Evolutionary conservation across 75 land plant species (phyloP), one percentile per base, ranked within the genome.

Genomic region (Chamaecyparis obtusa): DNA sequence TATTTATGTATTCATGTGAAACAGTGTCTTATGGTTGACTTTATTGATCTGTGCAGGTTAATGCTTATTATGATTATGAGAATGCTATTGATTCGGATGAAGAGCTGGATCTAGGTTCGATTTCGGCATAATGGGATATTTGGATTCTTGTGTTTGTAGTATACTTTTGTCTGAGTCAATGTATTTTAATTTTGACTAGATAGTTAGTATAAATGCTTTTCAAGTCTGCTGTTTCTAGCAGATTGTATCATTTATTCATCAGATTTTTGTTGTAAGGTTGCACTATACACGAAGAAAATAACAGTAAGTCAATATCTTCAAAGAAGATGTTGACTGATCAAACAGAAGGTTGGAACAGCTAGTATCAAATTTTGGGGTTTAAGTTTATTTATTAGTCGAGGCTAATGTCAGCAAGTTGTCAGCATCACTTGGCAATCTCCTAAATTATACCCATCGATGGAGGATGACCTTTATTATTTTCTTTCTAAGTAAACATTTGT

Each of bases 51-150:
- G 85, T 90, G 83, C 94, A 96, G 98, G 98, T 84, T 3, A 90
- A 92, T 85, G 86, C 99, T 2, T 97, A 93, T 60, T 97, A 96
- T 87, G 98, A 97, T 84, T 96, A 72, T 90, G 94, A 93, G 82
- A 89, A 95, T 75, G 95, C 88, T 17, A 89, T 96, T 4, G 99
- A 97, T 81, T 97, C 99, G 0, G 99, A 97, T 89, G 98, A 97
- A 83, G 98, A 97, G 85, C 86, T 97, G 83, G 97, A 96, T 86
- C 87, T 97, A 83, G 91, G 83, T 37, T 91, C 95, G 37, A 92
- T 92, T 89, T 84, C 93, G 30, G 87, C 57, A 27, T 81, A 43
- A 81, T 81, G 49, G n/a, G 83, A 41, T 19, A 37, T 17, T 33
- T 30, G 1, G 51, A 81, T 81, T 81, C 10, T 81, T 46, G 46